These are phyloP conservation scores for Amauroascus niger DNA, from an alignment of 2,329 filamentous ascomycete genomes.

Conservation along the genomic window DNA sequence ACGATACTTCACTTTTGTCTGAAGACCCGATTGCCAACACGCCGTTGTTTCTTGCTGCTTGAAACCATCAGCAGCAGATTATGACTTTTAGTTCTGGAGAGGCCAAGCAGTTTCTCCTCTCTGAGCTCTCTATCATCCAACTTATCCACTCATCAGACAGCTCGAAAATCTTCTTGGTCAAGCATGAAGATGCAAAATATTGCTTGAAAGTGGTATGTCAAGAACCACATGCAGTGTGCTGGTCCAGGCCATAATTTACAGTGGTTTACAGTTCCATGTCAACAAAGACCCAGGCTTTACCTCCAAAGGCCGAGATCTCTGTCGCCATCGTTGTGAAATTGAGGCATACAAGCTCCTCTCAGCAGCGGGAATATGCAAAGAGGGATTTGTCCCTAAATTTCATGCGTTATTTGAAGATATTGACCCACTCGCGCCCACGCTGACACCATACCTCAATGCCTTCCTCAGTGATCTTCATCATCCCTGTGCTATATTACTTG, in stretches of 20 bases:
- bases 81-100: background rate
- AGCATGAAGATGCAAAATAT: constrained; percentile 10
- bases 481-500: constrained; percentile 11
- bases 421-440: background rate
- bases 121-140: constrained; percentile 10
- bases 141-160: constrained; percentile 13
- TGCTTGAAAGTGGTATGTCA: constrained; percentile 9
- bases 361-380: constrained; percentile 5
- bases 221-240: background rate
- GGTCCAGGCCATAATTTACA: constrained; percentile 7
- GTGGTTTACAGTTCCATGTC: constrained; percentile 7
- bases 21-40: background rate
- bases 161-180: constrained; percentile 10
- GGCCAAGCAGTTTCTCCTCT: constrained; percentile 9
- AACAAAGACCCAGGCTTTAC: constrained; percentile 9
- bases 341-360: constrained; percentile 9
- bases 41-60: background rate
- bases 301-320: constrained; percentile 10
- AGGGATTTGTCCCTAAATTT: constrained; percentile 10
- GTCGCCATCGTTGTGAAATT: constrained; percentile 12
- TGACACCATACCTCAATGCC: constrained; percentile 6
- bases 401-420: constrained; percentile 9
- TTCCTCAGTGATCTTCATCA: constrained; percentile 1
- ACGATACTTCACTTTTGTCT: background rate
- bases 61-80: background rate